A percentile compares a stretch with the other conserved stretches of the same genome.
phyloP scores from a whole-genome alignment of 768 basidiomycete species.

The Goffeauzyma gilvescens region DNA sequence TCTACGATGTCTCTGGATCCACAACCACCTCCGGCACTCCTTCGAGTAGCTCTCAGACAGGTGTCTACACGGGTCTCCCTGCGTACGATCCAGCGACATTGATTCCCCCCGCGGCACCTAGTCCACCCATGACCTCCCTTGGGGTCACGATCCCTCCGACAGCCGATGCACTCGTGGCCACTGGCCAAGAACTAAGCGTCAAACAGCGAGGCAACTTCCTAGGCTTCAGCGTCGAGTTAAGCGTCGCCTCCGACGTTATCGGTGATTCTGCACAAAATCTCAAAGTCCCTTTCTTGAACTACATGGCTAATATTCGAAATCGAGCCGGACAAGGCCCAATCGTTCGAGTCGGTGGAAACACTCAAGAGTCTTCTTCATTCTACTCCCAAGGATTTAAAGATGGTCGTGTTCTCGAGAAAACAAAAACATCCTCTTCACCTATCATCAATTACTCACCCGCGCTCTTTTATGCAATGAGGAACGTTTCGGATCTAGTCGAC shows the following conservation, averaged over 20 bases:
- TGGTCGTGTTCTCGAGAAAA: constrained; percentile 40
- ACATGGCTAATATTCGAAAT: constrained; percentile 51
- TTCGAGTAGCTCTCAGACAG: no score
- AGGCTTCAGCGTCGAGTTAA: constrained; percentile 61
- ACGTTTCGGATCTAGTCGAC: constrained; percentile 43
- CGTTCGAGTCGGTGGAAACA: constrained; percentile 59
- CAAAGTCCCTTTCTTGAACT: constrained; percentile 54
- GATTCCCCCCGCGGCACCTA: constrained; percentile 16
- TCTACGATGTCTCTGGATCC: no score
- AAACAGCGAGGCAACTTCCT: constrained; percentile 43
- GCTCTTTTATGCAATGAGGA: constrained; percentile 40
- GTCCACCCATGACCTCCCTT: constrained; percentile 14
- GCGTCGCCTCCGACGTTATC: constrained; percentile 45
- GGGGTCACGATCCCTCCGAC: constrained; percentile 13
- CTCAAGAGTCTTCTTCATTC: constrained; percentile 47
- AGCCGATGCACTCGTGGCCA: constrained; percentile 1
- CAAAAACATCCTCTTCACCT: constrained; percentile 26
- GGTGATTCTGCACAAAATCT: constrained; percentile 34
- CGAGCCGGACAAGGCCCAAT: constrained; percentile 46
- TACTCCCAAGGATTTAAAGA: constrained; percentile 38
- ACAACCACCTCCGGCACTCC: no score
- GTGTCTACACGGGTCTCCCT: no score
- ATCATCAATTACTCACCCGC: constrained; percentile 28
- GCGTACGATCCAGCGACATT: constrained; percentile 18
- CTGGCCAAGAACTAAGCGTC: constrained; percentile 32